phyloP scores from a whole-genome alignment of 2,329 filamentous ascomycete species.

The Fusarium sp. region DNA sequence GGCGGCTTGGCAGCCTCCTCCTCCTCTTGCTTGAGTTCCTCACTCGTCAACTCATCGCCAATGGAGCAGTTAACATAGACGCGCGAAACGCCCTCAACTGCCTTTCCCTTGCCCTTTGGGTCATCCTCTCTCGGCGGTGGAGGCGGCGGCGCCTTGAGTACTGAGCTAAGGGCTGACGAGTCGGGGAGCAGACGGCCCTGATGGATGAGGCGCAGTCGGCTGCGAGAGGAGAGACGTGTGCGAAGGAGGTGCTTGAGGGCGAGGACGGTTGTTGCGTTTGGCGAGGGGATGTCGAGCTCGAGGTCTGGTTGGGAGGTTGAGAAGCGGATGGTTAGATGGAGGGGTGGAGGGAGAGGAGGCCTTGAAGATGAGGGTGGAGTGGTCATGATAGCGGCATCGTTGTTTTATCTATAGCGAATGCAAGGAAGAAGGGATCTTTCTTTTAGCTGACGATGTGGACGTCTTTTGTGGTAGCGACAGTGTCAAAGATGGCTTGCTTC shows the following conservation, averaged over 20 bases:
- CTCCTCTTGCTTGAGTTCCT: conserved; percentile 78
- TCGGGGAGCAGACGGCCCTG: conserved; percentile 89
- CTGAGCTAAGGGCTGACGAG: conserved; percentile 72
- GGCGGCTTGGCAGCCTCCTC: conserved; percentile 54
- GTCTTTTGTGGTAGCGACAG: neutral
- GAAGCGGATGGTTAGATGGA: conserved; percentile 91
- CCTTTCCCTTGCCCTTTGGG: conserved; percentile 68
- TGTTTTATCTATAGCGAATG: neutral
- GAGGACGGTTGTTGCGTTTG: conserved; percentile 77
- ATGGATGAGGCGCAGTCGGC: conserved; percentile 89
- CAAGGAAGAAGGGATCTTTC: neutral
- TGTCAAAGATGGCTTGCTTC: conserved; percentile 1
- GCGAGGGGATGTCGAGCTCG: conserved; percentile 77
- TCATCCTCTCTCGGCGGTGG: conserved; percentile 56
- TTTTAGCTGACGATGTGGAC: neutral
- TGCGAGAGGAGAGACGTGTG: conserved; percentile 73
- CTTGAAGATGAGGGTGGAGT: conserved; percentile 27
- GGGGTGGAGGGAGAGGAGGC: conserved; percentile 52
- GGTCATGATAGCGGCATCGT: conserved; percentile 46
- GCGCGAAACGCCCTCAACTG: conserved; percentile 66
- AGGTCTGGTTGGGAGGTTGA: conserved; percentile 87
- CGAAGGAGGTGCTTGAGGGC: conserved; percentile 88
- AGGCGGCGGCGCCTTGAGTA: conserved; percentile 71
- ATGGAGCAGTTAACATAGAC: conserved; percentile 96
- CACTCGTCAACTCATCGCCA: conserved; percentile 75